phyloP scores from a whole-genome alignment of 805 yeast species.

The Cyberlindnera xylosilytica region DNA sequence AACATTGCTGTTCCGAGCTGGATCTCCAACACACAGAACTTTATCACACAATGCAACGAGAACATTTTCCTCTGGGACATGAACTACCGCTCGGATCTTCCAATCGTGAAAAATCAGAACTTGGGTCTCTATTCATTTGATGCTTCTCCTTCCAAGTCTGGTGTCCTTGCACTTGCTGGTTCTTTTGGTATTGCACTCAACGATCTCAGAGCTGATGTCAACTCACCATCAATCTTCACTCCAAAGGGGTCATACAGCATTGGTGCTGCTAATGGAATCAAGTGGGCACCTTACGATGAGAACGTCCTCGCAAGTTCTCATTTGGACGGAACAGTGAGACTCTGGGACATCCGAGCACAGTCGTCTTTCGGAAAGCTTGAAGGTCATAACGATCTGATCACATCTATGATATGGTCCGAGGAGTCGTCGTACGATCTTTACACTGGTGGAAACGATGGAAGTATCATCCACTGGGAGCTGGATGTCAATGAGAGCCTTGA shows the following conservation, averaged over 20 bases:
- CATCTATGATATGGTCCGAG: conserved; percentile 59
- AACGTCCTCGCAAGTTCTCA: conserved; percentile 65
- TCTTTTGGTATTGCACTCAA: conserved; percentile 70
- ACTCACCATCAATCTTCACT: conserved; percentile 37
- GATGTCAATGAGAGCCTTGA: conserved; percentile 28
- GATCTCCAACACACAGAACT: conserved; percentile 25
- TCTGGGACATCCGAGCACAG: conserved; percentile 73
- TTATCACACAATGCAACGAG: conserved; percentile 64
- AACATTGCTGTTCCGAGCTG: conserved; percentile 20
- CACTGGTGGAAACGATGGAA: conserved; percentile 63
- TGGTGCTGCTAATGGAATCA: conserved; percentile 40
- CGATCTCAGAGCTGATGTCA: conserved; percentile 52
- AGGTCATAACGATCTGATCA: conserved; percentile 56
- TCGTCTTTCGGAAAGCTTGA: conserved; percentile 48
- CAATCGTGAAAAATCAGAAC: conserved; percentile 50
- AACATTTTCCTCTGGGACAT: conserved; percentile 77
- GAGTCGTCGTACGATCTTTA: conserved; percentile 47
- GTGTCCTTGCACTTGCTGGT: conserved; percentile 63
- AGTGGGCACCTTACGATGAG: conserved; percentile 63
- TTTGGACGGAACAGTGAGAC: conserved; percentile 48
- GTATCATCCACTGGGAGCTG: conserved; percentile 69
- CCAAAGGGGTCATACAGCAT: conserved; percentile 34
- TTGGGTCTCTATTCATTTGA: conserved; percentile 52
- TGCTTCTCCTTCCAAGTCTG: conserved; percentile 42
- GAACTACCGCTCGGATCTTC: conserved; percentile 53